These are phyloP conservation scores for Durotheca rogersii DNA, from an alignment of 495 filamentous ascomycete species.

Conservation along the genomic window DNA sequence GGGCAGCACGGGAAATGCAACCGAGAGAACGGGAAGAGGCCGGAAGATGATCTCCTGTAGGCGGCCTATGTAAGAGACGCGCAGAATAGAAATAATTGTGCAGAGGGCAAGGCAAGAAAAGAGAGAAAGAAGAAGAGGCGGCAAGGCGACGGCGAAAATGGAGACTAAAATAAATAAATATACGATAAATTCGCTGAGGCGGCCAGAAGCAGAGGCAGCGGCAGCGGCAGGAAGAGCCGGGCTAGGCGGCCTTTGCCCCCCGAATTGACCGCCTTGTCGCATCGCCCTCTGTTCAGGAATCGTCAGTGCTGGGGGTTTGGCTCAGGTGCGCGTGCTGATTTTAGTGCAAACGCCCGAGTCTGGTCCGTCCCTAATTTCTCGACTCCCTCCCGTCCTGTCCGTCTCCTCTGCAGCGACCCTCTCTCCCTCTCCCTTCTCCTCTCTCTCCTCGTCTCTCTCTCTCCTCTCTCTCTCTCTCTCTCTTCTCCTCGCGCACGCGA, in stretches of 20 bases:
- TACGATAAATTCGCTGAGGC: too few species aligned
- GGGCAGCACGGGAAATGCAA: too few species aligned
- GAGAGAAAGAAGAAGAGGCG: too few species aligned
- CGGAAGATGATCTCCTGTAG: too few species aligned
- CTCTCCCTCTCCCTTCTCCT: neutral
- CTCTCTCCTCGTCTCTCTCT: constrained; percentile 16
- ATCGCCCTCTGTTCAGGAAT: constrained; percentile 30
- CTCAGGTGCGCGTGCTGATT: constrained; percentile 34
- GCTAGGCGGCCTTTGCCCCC: constrained; percentile 27
- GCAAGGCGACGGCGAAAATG: too few species aligned
- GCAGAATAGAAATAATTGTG: too few species aligned
- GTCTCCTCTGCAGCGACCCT: constrained; percentile 30
- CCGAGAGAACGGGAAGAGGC: too few species aligned
- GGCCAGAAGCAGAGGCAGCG: neutral
- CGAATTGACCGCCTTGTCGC: constrained; percentile 33
- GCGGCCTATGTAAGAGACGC: too few species aligned
- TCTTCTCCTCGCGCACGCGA: constrained; percentile 27
- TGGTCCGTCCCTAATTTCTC: constrained; percentile 29
- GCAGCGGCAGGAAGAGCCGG: constrained; percentile 23
- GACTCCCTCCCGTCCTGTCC: constrained; percentile 31
- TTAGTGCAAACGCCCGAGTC: constrained; percentile 35
- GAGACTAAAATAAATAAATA: too few species aligned
- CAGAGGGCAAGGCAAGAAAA: too few species aligned
- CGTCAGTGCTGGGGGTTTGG: constrained; percentile 29
- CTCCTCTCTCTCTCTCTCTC: constrained; percentile 29